These are phyloP conservation scores for Teratosphaeria pseudoeucalypti DNA, from an alignment of 2,329 filamentous ascomycete genomes.

Conservation along the genomic window DNA sequence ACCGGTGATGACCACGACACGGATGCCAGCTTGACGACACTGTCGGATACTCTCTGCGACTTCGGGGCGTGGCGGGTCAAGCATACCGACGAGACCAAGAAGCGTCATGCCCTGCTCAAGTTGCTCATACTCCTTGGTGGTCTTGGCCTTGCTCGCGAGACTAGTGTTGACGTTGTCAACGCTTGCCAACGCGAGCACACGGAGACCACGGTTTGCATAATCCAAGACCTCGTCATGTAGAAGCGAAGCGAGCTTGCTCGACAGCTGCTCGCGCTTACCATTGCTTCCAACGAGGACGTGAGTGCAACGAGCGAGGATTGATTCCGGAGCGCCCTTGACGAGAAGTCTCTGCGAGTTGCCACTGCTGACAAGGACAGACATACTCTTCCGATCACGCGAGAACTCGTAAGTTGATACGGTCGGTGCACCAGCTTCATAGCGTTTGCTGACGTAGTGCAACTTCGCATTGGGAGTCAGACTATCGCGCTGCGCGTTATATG, in stretches of 20 bases:
- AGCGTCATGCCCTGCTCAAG: constrained; percentile 92
- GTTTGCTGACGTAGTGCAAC: constrained; percentile 71
- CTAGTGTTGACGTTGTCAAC: constrained; percentile 63
- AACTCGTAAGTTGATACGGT: constrained; percentile 89
- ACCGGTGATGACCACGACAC: constrained; percentile 94
- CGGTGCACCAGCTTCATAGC: constrained; percentile 67
- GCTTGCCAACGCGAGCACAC: constrained; percentile 86
- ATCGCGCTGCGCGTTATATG: constrained; percentile 43
- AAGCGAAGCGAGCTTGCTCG: constrained; percentile 56
- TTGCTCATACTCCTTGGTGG: constrained; percentile 70
- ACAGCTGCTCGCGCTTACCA: constrained; percentile 66
- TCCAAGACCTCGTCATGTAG: constrained; percentile 72
- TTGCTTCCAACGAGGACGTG: constrained; percentile 66
- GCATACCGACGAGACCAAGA: constrained; percentile 87
- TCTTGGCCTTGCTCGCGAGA: constrained; percentile 62
- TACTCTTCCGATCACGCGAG: constrained; percentile 95
- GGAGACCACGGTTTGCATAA: constrained; percentile 85
- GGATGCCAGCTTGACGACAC: constrained; percentile 87
- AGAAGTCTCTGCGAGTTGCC: constrained; percentile 67
- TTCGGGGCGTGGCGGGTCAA: constrained; percentile 90
- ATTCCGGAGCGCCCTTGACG: constrained; percentile 93
- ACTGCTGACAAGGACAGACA: constrained; percentile 82
- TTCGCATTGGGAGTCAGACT: constrained; percentile 45
- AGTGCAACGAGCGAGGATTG: constrained; percentile 84
- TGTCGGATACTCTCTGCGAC: constrained; percentile 76